Evolutionary conservation across 352 stramenopile species (phyloP).

Genomic region (Globisporangium ultimum): DNA sequence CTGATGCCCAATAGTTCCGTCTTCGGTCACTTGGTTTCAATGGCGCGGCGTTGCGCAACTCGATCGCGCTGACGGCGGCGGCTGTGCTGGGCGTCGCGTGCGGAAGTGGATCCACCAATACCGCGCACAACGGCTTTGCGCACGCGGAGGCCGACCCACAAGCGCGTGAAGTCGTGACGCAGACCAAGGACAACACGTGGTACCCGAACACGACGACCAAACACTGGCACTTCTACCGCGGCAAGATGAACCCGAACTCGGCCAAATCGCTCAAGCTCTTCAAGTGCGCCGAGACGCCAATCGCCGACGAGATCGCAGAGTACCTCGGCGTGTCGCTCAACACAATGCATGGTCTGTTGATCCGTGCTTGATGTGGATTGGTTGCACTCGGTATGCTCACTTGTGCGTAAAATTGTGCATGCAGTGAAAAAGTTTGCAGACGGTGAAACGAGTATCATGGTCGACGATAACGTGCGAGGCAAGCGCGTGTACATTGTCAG

Average conservation of each 20-base stretch:
- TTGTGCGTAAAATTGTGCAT: background rate
- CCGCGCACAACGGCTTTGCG: constrained; percentile 9
- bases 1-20: background rate
- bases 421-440: constrained; percentile 81
- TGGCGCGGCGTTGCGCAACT: constrained; percentile 13
- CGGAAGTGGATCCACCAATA: constrained; percentile 20
- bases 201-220: constrained; percentile 83
- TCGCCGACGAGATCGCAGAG: constrained; percentile 78
- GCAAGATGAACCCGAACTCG: constrained; percentile 79
- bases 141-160: constrained; percentile 13
- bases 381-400: constrained; percentile 11
- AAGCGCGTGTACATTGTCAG: constrained; percentile 86
- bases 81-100: constrained; percentile 29
- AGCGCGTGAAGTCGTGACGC: constrained; percentile 9
- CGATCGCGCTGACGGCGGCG: constrained; percentile 29
- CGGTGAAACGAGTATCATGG: constrained; percentile 72
- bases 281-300: constrained; percentile 84
- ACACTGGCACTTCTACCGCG: constrained; percentile 87
- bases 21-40: constrained; percentile 9
- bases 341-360: constrained; percentile 45
- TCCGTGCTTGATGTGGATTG: too few species aligned
- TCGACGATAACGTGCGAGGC: constrained; percentile 77
- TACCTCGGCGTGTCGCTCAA: constrained; percentile 82
- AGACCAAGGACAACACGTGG: constrained; percentile 38
- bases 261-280: constrained; percentile 88